Evolutionary conservation across 2,329 filamentous ascomycete species (phyloP), one percentile per base, ranked within the genome.

Genomic region (Neocucurbitaria cava): DNA sequence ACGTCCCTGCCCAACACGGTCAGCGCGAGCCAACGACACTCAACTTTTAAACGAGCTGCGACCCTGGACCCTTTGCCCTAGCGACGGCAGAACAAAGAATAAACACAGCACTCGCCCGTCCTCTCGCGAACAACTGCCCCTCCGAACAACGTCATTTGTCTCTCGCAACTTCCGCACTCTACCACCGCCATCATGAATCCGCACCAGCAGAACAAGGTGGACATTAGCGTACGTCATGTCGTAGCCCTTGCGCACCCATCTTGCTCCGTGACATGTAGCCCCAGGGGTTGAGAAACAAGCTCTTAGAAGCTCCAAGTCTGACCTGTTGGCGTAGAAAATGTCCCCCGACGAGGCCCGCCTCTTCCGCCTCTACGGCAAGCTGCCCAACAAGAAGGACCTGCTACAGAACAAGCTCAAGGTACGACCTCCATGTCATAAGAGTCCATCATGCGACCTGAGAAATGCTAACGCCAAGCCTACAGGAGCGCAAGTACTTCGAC

Each of bases 151-250:
- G 33, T 58, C 61, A 59, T 57, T 45, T 23, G 39, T 5, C 58
- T 55, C n/a, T n/a, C n/a, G n/a, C n/a, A n/a, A n/a, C n/a, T 51
- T 54, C 45, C 54, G n/a, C 38, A 39, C 49, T 36, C 15, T 46
- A 49, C 56, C 36, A 36, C 62, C 63, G 60, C 64, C 65, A 68
- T 61, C 64, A 96, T 98, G 92, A 97, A 97, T 78, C 94, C 94
- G 69, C 92, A 93, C 78, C 91, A 97, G 84, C 93, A 96, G 85
- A 97, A 97, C 85, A 98, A 99, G 84, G 85, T 98, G 72, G 95
- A 99, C 80, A 85, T 97, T 80, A 93, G 86, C 83, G 95, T 97
- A 82, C 82, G 91, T 85, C 60, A 64, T 64, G 50, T n/a, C 30
- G 23, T 38, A 53, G 58, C 59, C 56, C 64, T 48, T 57, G 58